A percentile compares a stretch with the other conserved stretches of the same genome.
These are phyloP conservation scores for Pestalotiopsis sp. DNA, from an alignment of 2,329 filamentous ascomycete species.

Conservation along the genomic window DNA sequence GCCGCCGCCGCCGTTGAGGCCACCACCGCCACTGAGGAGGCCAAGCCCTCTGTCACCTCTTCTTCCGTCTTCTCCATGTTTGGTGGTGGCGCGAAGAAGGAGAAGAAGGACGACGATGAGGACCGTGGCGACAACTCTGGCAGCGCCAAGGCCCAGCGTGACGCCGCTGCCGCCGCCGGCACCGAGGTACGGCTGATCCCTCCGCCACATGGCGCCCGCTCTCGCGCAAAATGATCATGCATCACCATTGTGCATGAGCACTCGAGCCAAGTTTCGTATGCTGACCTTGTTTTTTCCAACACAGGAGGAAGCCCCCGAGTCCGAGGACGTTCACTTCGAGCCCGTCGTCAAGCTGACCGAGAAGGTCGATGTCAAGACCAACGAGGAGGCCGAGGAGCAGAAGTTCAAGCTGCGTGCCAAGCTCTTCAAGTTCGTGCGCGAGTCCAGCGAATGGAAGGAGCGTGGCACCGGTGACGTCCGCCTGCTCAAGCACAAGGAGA, in stretches of 20 bases:
- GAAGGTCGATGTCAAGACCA: slow-evolving; percentile 96
- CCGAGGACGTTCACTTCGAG: slow-evolving; percentile 94
- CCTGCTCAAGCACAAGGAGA: slow-evolving; percentile 98
- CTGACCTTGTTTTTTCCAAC: background rate
- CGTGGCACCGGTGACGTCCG: slow-evolving; percentile 95
- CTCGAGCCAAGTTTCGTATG: background rate
- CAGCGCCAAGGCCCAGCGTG: slow-evolving; percentile 79
- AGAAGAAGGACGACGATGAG: slow-evolving; percentile 84
- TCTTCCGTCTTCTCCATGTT: slow-evolving; percentile 96
- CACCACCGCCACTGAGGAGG: slow-evolving; percentile 37
- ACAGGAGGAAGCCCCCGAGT: slow-evolving; percentile 74
- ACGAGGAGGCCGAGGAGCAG: slow-evolving; percentile 97
- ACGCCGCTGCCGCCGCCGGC: slow-evolving; percentile 55
- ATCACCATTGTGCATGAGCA: background rate
- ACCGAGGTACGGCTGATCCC: background rate
- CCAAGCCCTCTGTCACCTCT: slow-evolving; percentile 50
- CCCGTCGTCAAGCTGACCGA: slow-evolving; percentile 95
- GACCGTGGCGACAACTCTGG: slow-evolving; percentile 87
- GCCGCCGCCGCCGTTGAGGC: slow-evolving; percentile 29
- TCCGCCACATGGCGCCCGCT: background rate
- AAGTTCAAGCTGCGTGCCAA: slow-evolving; percentile 99
- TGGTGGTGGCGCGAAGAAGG: slow-evolving; percentile 94
- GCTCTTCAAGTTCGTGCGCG: slow-evolving; percentile 96
- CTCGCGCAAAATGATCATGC: background rate
- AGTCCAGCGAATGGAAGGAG: slow-evolving; percentile 97